Percentiles rank a stretch among this genome's conserved stretches.
Evolutionary conservation across 2,329 filamentous ascomycete species (phyloP).

Genomic region (Neocatenulostroma microsporum): DNA sequence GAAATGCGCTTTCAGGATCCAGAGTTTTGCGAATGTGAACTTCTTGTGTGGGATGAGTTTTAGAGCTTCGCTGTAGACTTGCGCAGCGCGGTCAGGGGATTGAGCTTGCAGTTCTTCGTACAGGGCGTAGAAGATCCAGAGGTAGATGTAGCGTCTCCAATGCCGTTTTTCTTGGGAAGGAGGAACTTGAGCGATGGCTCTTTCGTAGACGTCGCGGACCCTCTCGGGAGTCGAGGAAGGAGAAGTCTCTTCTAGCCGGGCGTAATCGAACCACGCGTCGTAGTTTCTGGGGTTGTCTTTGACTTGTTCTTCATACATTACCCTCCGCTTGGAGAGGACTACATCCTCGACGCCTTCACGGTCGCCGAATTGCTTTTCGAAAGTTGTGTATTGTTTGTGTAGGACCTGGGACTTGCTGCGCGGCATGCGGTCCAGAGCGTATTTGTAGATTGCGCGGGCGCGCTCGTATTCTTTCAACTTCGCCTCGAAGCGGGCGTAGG

Average conservation of each 20-base stretch:
- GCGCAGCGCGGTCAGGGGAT: slow-evolving; percentile 68
- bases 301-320: slow-evolving; percentile 89
- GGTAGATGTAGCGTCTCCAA: slow-evolving; percentile 94
- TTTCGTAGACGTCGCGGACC: slow-evolving; percentile 87
- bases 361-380: slow-evolving; percentile 97
- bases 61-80: slow-evolving; percentile 85
- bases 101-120: slow-evolving; percentile 86
- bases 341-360: slow-evolving; percentile 90
- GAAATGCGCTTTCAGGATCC: slow-evolving; percentile 89
- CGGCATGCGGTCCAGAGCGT: slow-evolving; percentile 83
- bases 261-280: slow-evolving; percentile 95
- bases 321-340: slow-evolving; percentile 83
- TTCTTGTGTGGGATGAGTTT: slow-evolving; percentile 88
- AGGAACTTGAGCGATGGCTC: slow-evolving; percentile 89
- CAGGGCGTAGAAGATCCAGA: slow-evolving; percentile 95
- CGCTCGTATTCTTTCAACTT: slow-evolving; percentile 94
- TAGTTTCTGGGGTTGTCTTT: slow-evolving; percentile 95
- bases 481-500: slow-evolving; percentile 89
- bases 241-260: slow-evolving; percentile 76
- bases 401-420: slow-evolving; percentile 75
- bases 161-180: slow-evolving; percentile 94
- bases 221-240: slow-evolving; percentile 62
- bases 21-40: slow-evolving; percentile 96
- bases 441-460: slow-evolving; percentile 91
- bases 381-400: slow-evolving; percentile 92